Conservation (phyloP, 305 asterid genomes). For the Fraxinus sp. region DNA sequence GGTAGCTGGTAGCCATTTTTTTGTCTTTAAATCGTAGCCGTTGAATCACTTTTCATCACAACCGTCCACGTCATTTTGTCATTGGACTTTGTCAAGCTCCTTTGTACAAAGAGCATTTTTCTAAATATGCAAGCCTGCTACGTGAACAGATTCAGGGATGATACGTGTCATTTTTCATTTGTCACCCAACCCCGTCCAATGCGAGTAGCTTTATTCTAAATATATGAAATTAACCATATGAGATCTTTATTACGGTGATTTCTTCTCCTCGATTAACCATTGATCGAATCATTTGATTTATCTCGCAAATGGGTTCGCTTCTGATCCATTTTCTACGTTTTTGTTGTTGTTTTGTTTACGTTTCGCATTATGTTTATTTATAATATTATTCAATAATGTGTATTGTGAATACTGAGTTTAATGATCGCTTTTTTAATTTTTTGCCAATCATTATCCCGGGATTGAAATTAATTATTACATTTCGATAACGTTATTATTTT, state of each 20-base stretch:
- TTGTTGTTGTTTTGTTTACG: neutral
- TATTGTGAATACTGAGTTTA: neutral
- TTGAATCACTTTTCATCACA: too few relatives aligned
- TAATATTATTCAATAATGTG: neutral
- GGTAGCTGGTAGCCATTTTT: too few relatives aligned
- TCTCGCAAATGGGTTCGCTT: constrained; percentile 32
- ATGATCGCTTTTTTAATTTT: constrained; percentile 11
- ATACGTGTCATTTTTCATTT: neutral
- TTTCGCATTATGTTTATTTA: neutral
- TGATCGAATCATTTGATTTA: constrained; percentile 19
- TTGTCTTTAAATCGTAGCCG: too few relatives aligned
- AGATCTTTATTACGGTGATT: constrained; percentile 27
- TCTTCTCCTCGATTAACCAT: constrained; percentile 21
- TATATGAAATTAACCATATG: constrained; percentile 6
- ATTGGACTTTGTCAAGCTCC: too few relatives aligned
- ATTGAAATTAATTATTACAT: neutral
- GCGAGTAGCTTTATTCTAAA: neutral
- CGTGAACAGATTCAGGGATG: neutral
- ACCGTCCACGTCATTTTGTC: too few relatives aligned
- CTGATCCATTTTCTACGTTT: constrained; percentile 30
- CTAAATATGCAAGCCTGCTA: neutral
- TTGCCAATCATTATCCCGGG: constrained; percentile 24
- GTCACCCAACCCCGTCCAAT: neutral
- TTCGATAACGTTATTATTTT: neutral
- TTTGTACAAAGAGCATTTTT: too few relatives aligned